Evolutionary conservation across 2,329 filamentous ascomycete species (phyloP).

Genomic region (Fusarium phyllophilum): DNA sequence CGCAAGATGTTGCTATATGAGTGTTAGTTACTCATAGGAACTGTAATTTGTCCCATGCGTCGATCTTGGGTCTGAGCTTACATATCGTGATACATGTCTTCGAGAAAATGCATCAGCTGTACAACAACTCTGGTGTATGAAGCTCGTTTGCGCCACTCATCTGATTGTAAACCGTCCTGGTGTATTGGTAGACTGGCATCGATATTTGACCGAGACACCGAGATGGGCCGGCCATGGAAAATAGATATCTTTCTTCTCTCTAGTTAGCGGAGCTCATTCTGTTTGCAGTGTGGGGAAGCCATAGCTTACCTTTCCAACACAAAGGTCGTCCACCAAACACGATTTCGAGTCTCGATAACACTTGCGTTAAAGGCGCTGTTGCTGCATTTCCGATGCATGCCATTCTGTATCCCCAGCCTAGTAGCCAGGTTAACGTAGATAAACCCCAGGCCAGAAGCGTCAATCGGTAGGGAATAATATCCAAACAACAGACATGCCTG

Average conservation of each 20-base stretch:
- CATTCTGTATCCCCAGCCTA: not conserved
- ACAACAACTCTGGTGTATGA: not conserved
- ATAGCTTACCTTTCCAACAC: not conserved
- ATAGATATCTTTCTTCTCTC: slow-evolving; percentile 2
- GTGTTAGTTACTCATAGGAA: not conserved
- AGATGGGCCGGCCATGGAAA: not conserved
- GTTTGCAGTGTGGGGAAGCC: not conserved
- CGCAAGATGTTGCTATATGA: not conserved
- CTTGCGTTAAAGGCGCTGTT: not conserved
- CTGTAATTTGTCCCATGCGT: not conserved
- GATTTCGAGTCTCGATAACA: not conserved
- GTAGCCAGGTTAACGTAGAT: not conserved
- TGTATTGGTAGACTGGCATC: not conserved
- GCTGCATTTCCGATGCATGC: slow-evolving; percentile 3
- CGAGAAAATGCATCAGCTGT: not conserved
- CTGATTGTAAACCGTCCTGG: not conserved
- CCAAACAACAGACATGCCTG: slow-evolving; percentile 1
- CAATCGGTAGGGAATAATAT: slow-evolving; percentile 4
- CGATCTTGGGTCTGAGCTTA: not conserved
- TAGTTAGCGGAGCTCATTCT: not conserved
- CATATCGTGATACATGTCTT: slow-evolving; percentile 8
- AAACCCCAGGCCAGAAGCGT: slow-evolving; percentile 1
- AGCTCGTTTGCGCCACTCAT: not conserved
- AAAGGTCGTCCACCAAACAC: not conserved
- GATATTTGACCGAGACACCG: slow-evolving; percentile 5